phyloP scores from a whole-genome alignment of 192 early-diverging fungal genomes.

The Entomortierella parvispora region DNA sequence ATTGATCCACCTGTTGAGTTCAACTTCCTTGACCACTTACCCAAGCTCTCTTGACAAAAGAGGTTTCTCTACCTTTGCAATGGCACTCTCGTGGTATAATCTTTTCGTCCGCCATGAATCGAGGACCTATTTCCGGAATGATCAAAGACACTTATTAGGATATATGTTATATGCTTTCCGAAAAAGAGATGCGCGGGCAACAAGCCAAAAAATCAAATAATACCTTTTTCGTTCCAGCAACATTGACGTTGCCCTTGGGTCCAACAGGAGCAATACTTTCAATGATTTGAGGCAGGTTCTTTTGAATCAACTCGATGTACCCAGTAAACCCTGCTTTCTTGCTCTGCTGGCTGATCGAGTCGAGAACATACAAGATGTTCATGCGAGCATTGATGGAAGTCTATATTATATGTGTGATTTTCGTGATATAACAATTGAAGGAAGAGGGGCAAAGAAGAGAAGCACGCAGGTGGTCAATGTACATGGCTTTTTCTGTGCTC shows the following conservation, averaged over 20 bases:
- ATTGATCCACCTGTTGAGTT: too few species aligned
- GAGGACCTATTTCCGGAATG: not conserved
- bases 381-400: constrained; percentile 54
- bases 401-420: not conserved
- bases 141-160: too few species aligned
- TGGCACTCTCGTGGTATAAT: not conserved
- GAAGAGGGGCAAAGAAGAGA: too few species aligned
- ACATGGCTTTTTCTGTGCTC: too few species aligned
- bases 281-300: constrained; percentile 47
- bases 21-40: constrained; percentile 20
- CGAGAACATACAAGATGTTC: constrained; percentile 62
- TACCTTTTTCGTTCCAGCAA: constrained; percentile 55
- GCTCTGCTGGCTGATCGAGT: constrained; percentile 50
- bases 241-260: constrained; percentile 54
- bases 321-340: constrained; percentile 41
- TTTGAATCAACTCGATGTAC: constrained; percentile 54
- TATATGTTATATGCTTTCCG: too few species aligned
- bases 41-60: constrained; percentile 25
- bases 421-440: too few species aligned
- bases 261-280: constrained; percentile 35
- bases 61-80: constrained; percentile 38
- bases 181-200: too few species aligned
- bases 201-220: constrained; percentile 9
- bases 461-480: too few species aligned
- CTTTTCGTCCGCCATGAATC: not conserved